A percentile compares a stretch with the other conserved stretches of the same genome.
phyloP scores from a whole-genome alignment of 73 alveolate genomes.

The Paramecium caudatum region DNA sequence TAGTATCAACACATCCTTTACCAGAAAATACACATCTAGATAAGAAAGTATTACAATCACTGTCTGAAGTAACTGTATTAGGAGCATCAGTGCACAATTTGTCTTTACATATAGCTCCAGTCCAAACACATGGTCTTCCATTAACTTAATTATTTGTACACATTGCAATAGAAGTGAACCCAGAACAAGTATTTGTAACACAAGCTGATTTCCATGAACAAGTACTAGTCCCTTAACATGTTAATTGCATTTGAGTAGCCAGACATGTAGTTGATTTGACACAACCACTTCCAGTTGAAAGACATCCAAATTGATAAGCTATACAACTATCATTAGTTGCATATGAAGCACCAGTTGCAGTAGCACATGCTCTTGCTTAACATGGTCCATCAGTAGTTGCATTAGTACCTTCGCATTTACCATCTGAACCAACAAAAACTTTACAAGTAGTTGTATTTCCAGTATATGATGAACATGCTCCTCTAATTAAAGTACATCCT shows the following conservation, averaged over 20 bases:
- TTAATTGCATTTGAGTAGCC: neutral
- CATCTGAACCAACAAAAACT: conserved; percentile 36
- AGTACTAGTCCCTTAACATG: conserved; percentile 9
- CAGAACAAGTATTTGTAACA: neutral
- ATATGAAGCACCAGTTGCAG: neutral
- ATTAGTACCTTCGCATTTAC: conserved; percentile 6
- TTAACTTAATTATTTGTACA: conserved; percentile 1
- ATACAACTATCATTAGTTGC: neutral
- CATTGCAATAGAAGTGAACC: neutral
- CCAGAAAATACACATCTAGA: conserved; percentile 27
- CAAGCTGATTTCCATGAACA: conserved; percentile 14
- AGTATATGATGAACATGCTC: conserved; percentile 19
- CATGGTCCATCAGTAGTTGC: neutral
- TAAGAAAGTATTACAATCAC: neutral
- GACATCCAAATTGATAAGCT: conserved; percentile 37
- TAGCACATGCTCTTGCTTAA: neutral
- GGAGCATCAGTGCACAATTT: conserved; percentile 26
- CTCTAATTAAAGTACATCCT: conserved; percentile 7
- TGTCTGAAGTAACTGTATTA: conserved; percentile 11
- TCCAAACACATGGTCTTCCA: conserved; percentile 63
- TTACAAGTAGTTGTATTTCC: neutral
- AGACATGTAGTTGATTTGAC: neutral
- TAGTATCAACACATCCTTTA: conserved; percentile 15
- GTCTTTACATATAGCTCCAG: conserved; percentile 34
- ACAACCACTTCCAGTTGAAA: conserved; percentile 61